Evolutionary conservation across 2,329 filamentous ascomycete species (phyloP).

Genomic region (Monilinia fructigena): DNA sequence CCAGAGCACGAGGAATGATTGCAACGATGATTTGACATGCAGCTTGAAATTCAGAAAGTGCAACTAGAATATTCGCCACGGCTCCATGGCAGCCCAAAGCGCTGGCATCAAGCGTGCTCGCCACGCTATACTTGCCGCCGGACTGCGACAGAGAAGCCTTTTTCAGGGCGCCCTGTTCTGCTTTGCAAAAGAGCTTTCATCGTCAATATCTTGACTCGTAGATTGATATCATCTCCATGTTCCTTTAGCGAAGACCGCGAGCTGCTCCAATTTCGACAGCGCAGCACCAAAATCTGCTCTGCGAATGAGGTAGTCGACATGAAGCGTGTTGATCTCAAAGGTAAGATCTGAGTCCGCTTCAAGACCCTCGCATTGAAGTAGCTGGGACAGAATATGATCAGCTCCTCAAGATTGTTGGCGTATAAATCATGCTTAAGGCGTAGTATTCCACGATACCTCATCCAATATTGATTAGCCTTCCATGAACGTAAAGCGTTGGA

Average conservation of each 20-base stretch:
- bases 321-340: conserved; percentile 57
- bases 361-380: conserved; percentile 44
- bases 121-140: conserved; percentile 63
- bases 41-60: conserved; percentile 58
- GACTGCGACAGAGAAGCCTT: conserved; percentile 64
- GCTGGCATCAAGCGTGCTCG: conserved; percentile 56
- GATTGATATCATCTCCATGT: conserved; percentile 58
- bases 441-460: conserved; percentile 64
- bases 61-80: conserved; percentile 57
- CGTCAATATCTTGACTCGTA: conserved; percentile 59
- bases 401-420: conserved; percentile 55
- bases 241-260: conserved; percentile 51
- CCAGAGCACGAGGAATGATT: conserved; percentile 63
- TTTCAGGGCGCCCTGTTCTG: conserved; percentile 58
- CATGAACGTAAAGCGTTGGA: conserved; percentile 65
- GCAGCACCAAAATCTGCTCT: conserved; percentile 53
- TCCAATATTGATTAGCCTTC: conserved; percentile 74
- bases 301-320: conserved; percentile 58
- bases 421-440: conserved; percentile 63
- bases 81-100: conserved; percentile 60
- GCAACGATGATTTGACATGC: conserved; percentile 56
- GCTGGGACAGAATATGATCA: conserved; percentile 55
- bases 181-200: conserved; percentile 61
- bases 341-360: conserved; percentile 58
- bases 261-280: conserved; percentile 52